Base-by-base conservation (phyloP, 805 yeast genomes). In the Yarrowia sp. region DNA sequence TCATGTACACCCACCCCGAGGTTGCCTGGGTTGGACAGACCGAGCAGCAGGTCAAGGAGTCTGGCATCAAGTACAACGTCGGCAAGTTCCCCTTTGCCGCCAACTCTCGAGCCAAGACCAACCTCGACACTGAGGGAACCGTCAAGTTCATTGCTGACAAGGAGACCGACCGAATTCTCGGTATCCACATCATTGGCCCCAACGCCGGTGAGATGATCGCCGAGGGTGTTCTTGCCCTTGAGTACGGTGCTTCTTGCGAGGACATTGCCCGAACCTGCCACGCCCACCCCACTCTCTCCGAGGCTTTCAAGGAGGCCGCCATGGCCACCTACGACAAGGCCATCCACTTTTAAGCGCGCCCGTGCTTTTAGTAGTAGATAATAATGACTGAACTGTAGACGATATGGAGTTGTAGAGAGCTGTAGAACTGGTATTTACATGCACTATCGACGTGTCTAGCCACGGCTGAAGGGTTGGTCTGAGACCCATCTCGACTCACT, bases 141-240 rank as follows among this genome's bases (percentile, higher is more conserved):
- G 99, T 95, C 74, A 95, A 95, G 83, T 86, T 95, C 75, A 77
- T 95, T 70, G 92, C 96, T 68, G 99, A 95, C 79, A 92, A 96
- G 70, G 97, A 93, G 80, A 93, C 99, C 68, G 96, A 95, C 81
- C 87, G 99, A 79, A 85, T 95, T 49, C 82, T 95, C 70, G 99
- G 99, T 78, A 92, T 89, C 67, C 99, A 95, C 82, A 93, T 95
- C 76, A 88, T 92, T 71, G 99, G 99, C 72, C 89, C 99, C 71
- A 92, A 90, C 75, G 99, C 99, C 67, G 99, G 99, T 80, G 99
- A 95, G 83, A 90, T 95, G 97, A 95, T 95, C 77, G 98, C 96
- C 70, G 99, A 96, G 82, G 98, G 92, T 68, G 96, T 97, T 70
- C 84, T 95, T 76, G 99, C 99, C 49, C 78, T 95, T 68, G 99